phyloP scores from a whole-genome alignment of 2,329 filamentous ascomycete species.

The Pyrenochaeta sp. region DNA sequence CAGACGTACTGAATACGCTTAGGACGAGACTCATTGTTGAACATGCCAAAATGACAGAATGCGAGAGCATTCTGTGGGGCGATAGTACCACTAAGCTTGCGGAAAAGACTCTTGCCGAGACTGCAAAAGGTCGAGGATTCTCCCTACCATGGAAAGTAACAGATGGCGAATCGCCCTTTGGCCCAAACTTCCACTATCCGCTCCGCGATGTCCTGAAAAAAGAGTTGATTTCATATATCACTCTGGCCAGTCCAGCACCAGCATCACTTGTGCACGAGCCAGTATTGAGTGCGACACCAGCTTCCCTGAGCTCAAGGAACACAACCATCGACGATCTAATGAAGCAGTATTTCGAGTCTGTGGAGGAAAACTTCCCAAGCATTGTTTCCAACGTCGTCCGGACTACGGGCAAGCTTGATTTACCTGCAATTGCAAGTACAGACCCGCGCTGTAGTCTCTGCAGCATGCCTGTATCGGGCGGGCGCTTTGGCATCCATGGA shows the following conservation, averaged over 20 bases:
- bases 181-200: constrained; percentile 75
- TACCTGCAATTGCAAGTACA: constrained; percentile 46
- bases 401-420: constrained; percentile 82
- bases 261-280: constrained; percentile 46
- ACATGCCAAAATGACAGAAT: constrained; percentile 60
- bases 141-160: constrained; percentile 82
- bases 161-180: constrained; percentile 72
- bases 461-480: constrained; percentile 70
- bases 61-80: constrained; percentile 79
- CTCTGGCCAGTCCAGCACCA: constrained; percentile 63
- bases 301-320: constrained; percentile 71
- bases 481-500: constrained; percentile 70
- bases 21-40: constrained; percentile 74
- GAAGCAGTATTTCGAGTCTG: constrained; percentile 84
- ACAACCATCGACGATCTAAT: constrained; percentile 92
- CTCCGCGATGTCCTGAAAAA: constrained; percentile 84
- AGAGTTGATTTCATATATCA: constrained; percentile 76
- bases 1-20: constrained; percentile 77
- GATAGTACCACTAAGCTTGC: constrained; percentile 89
- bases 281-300: constrained; percentile 33
- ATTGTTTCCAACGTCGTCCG: constrained; percentile 96
- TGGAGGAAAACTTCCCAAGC: constrained; percentile 85
- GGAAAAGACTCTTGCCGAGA: constrained; percentile 83
- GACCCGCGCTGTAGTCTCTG: constrained; percentile 69
- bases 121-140: constrained; percentile 89